Evolutionary conservation across 1,139 yeast species (phyloP), one percentile per base, ranked within the genome.

Genomic region (Zygoascus meyerae): DNA sequence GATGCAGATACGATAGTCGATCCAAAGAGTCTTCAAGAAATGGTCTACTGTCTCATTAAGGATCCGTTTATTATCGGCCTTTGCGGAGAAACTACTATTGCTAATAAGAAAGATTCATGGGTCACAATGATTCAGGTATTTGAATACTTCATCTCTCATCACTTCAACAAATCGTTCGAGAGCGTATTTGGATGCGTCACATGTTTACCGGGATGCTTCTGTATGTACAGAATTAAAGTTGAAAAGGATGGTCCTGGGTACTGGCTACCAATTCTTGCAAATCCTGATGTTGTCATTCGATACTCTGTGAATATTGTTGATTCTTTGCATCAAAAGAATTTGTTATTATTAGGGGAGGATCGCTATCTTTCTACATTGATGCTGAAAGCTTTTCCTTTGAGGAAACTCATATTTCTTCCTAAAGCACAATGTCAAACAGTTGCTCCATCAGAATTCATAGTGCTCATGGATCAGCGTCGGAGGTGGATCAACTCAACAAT

Each of bases 251-350:
- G 60, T 7, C 54, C 57, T 30, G 61, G 62, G 6, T 83, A 74
- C 66, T 89, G 96, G 96, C 95, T 87, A 32, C 96, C 96, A 11
- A 52, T 65, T 38, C 54, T 65, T 40, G 66, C 62, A 26, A 62
- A 63, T 44, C 65, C 66, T 9, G 63, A 64, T 40, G 59, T 65
- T 43, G 65, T 65, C 9, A 61, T 58, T 36, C 55, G 64, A 15
- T 65, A 65, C 47, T 62, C 67, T 7, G 63, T 58, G 17, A 63
- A 62, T 39, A 53, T 55, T 6, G 66, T 64, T 5, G 63, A 61
- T 35, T 63, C 68, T 5, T 54, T 65, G 35, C 69, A 65, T 50
- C 55, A 59, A 48, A 65, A 65, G 54, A 65, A 65, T 45, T 48
- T 65, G 50, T 50, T 65, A 37, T 54, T 65, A 14, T 55, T 65